phyloP scores from a whole-genome alignment of 2,329 filamentous ascomycete species.

The Fusarium circinatum region DNA sequence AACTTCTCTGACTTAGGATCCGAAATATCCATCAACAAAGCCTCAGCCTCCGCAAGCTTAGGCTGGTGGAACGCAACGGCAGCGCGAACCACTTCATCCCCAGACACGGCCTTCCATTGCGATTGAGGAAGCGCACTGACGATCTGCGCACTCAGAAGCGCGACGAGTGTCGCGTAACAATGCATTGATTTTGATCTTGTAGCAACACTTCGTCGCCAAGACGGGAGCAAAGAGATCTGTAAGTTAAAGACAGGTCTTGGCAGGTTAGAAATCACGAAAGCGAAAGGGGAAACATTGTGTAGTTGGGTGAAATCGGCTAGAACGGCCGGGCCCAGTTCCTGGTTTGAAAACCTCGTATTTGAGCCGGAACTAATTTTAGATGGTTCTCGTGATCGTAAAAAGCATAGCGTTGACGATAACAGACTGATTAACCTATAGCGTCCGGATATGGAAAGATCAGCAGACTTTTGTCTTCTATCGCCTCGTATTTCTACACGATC shows the following conservation, averaged over 20 bases:
- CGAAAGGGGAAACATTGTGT: not conserved
- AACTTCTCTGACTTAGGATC: not conserved
- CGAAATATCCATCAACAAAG: not conserved
- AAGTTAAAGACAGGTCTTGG: not conserved
- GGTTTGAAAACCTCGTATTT: constrained; percentile 7
- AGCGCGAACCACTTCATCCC: not conserved
- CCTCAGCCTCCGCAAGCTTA: not conserved
- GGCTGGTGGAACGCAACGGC: constrained; percentile 4
- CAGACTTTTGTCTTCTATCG: fast-evolving
- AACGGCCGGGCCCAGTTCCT: not conserved
- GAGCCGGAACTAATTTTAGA: not conserved
- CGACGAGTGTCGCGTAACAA: not conserved
- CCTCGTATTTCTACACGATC: not conserved
- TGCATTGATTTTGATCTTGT: not conserved
- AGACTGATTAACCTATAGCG: not conserved
- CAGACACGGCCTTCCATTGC: not conserved
- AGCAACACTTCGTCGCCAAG: not conserved
- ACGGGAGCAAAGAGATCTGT: not conserved
- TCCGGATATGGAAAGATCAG: not conserved
- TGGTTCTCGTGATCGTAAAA: not conserved
- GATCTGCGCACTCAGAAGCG: not conserved
- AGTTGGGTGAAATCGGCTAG: not conserved
- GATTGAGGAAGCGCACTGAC: not conserved
- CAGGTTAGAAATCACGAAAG: not conserved
- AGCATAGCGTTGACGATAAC: not conserved